Evolutionary conservation across 2,329 filamentous ascomycete species (phyloP).

Genomic region (Claviceps arundinis): DNA sequence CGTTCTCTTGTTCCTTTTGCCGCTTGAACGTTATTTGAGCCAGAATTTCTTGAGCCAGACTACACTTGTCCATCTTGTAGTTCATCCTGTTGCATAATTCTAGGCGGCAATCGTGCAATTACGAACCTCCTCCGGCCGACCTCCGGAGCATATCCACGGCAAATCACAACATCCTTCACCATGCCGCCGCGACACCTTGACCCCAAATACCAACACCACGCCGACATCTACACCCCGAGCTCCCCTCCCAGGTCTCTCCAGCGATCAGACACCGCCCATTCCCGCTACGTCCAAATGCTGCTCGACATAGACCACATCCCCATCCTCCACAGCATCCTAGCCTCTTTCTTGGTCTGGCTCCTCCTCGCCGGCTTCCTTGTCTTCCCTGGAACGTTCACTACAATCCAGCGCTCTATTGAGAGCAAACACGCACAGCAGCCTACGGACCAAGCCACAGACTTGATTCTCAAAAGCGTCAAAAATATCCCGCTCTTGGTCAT

Average conservation of each 20-base stretch:
- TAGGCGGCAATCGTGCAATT: too few relatives aligned
- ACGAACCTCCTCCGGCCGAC: background rate
- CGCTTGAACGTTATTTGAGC: too few relatives aligned
- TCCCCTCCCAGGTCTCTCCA: slow-evolving; percentile 5
- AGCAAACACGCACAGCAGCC: slow-evolving; percentile 8
- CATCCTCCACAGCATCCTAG: slow-evolving; percentile 32
- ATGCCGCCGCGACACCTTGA: slow-evolving; percentile 3
- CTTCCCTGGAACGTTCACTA: slow-evolving; percentile 38
- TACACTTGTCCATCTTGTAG: too few relatives aligned
- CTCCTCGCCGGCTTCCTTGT: slow-evolving; percentile 39
- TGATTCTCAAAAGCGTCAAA: slow-evolving; percentile 14
- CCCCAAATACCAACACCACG: slow-evolving; percentile 5
- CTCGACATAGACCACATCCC: slow-evolving; percentile 32
- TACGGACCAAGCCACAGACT: slow-evolving; percentile 9
- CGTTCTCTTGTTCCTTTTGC: too few relatives aligned
- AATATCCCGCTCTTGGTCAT: slow-evolving; percentile 29
- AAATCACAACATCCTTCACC: background rate
- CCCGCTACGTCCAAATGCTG: slow-evolving; percentile 32
- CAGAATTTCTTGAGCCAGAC: too few relatives aligned
- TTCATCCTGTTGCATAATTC: too few relatives aligned
- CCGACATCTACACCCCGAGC: background rate
- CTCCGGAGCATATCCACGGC: background rate
- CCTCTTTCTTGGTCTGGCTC: slow-evolving; percentile 27
- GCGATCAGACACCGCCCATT: slow-evolving; percentile 15
- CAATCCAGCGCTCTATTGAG: slow-evolving; percentile 17